Evolutionary conservation across 306 rosid genomes (phyloP).

Genomic region (Dryas octopetala): DNA sequence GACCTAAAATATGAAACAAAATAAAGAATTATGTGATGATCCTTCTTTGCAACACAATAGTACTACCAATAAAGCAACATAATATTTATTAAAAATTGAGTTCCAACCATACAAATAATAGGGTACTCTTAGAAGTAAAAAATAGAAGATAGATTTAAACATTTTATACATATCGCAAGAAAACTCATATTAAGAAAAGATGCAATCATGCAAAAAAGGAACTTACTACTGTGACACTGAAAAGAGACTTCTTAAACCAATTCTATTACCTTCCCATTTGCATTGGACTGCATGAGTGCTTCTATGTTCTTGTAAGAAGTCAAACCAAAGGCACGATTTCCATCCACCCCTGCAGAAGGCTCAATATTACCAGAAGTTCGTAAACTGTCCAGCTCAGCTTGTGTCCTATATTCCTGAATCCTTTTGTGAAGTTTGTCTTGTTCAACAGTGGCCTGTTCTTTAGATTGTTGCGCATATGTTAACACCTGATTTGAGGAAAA

Average conservation of each 20-base stretch:
- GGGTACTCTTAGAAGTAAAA: background rate
- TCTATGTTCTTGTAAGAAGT: constrained; percentile 61
- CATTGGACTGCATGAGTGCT: constrained; percentile 44
- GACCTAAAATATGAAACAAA: constrained; percentile 40
- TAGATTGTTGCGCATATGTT: constrained; percentile 92
- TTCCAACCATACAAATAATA: constrained; percentile 5
- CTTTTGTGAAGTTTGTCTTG: constrained; percentile 97
- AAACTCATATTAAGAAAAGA: background rate
- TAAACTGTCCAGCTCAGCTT: constrained; percentile 68
- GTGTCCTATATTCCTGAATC: constrained; percentile 94
- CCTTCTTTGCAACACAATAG: background rate
- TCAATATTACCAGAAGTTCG: constrained; percentile 60
- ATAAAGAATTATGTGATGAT: background rate
- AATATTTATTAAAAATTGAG: background rate
- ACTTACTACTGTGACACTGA: background rate
- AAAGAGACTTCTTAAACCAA: constrained; percentile 12
- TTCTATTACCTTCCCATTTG: constrained; percentile 75
- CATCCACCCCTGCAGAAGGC: constrained; percentile 47
- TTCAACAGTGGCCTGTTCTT: constrained; percentile 85
- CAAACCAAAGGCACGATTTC: constrained; percentile 52
- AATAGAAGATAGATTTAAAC: background rate
- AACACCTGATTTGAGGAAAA: constrained; percentile 59
- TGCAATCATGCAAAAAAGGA: background rate
- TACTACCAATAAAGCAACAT: background rate
- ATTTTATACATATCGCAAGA: background rate